A percentile compares a stretch with the other conserved stretches of the same genome.
Conservation (phyloP, 208 protist species). For the Leishmania aethiopica region DNA sequence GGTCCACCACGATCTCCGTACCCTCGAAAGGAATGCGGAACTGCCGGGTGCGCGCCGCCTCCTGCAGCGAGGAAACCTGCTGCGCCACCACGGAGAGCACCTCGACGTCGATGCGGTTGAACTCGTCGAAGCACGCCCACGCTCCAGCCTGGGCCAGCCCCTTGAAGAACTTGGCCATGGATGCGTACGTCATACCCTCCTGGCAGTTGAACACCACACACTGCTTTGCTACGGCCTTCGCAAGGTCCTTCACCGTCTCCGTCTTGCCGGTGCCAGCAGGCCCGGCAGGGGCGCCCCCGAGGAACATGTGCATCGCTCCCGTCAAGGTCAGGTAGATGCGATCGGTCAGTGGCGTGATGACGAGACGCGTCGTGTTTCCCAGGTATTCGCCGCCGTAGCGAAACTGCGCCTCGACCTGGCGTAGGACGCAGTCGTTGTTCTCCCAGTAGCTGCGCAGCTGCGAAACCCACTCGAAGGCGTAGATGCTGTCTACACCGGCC, state of each 20-base stretch:
- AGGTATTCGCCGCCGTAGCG: conserved; percentile 97
- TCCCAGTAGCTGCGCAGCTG: conserved; percentile 98
- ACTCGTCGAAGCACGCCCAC: conserved; percentile 99
- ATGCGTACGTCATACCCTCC: conserved; percentile 96
- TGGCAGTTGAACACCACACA: conserved; percentile 98
- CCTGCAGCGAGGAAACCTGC: conserved; percentile 96
- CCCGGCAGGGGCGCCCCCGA: conserved; percentile 93
- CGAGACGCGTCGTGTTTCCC: conserved; percentile 96
- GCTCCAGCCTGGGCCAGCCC: conserved; percentile 95
- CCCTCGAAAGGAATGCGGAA: conserved; percentile 95
- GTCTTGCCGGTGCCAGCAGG: conserved; percentile 97
- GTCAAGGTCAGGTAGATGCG: conserved; percentile 97
- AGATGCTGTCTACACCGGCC: conserved; percentile 78
- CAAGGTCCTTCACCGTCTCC: conserved; percentile 97
- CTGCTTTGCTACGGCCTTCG: conserved; percentile 97
- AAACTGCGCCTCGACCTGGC: conserved; percentile 94
- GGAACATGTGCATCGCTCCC: conserved; percentile 96
- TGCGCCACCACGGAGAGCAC: conserved; percentile 97
- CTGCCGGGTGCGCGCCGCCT: conserved; percentile 73
- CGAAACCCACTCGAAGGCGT: conserved; percentile 96
- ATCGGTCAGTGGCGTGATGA: conserved; percentile 97
- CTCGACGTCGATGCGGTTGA: conserved; percentile 98
- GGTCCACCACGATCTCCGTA: conserved; percentile 94
- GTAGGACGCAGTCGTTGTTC: conserved; percentile 89
- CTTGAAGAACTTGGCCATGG: conserved; percentile 98